These are phyloP conservation scores for Leptographium flavum DNA, from an alignment of 2,329 filamentous ascomycete genomes.

Conservation along the genomic window DNA sequence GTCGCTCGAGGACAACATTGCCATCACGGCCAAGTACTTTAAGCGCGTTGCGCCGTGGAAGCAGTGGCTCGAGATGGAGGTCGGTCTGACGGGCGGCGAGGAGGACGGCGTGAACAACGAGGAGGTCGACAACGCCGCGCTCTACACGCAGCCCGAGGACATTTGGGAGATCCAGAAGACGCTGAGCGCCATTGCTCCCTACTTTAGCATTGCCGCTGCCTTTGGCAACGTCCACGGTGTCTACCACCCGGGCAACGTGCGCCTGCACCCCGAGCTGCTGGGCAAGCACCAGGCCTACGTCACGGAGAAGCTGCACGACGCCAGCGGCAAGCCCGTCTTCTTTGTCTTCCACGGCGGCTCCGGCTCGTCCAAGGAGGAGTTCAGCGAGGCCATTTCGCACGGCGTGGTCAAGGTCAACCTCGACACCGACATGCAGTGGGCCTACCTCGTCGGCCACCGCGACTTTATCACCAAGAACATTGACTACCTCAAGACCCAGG, in stretches of 20 bases:
- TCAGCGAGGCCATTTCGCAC: slow-evolving; percentile 72
- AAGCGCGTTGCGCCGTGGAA: slow-evolving; percentile 92
- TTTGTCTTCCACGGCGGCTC: slow-evolving; percentile 99
- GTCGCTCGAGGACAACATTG: slow-evolving; percentile 75
- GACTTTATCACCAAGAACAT: slow-evolving; percentile 93
- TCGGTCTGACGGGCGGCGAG: slow-evolving; percentile 62
- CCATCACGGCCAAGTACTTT: slow-evolving; percentile 84
- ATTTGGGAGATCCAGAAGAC: slow-evolving; percentile 85
- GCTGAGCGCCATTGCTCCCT: slow-evolving; percentile 72
- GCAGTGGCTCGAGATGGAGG: slow-evolving; percentile 98
- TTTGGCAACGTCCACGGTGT: slow-evolving; percentile 99
- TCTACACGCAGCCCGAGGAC: slow-evolving; percentile 97
- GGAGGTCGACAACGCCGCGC: slow-evolving; percentile 86
- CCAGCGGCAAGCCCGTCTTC: slow-evolving; percentile 85
- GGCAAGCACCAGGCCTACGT: slow-evolving; percentile 93
- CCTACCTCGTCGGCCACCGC: slow-evolving; percentile 82
- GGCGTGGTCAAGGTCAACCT: slow-evolving; percentile 99
- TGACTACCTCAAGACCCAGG: slow-evolving; percentile 74
- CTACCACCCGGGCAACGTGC: slow-evolving; percentile 69
- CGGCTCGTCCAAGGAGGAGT: slow-evolving; percentile 83
- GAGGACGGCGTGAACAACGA: slow-evolving; percentile 74
- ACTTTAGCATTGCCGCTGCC: slow-evolving; percentile 95
- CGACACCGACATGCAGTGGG: slow-evolving; percentile 94
- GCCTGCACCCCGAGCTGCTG: slow-evolving; percentile 89
- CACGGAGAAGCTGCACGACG: slow-evolving; percentile 58